phyloP scores from a whole-genome alignment of 2,329 filamentous ascomycete genomes.

The Phyllosticta ampelicida region DNA sequence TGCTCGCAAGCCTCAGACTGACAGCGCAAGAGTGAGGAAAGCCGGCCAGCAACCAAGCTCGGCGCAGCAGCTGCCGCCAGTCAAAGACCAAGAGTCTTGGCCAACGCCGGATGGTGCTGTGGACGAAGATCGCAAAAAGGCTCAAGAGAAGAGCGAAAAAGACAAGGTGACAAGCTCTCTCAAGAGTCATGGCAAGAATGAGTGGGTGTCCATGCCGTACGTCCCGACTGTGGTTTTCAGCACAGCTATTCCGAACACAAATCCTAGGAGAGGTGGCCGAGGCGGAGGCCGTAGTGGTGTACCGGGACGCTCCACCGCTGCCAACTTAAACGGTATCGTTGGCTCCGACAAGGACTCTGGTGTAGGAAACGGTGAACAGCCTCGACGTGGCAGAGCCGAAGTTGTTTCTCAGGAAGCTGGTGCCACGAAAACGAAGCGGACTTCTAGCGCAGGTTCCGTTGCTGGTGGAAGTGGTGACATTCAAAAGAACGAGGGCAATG shows the following conservation, averaged over 20 bases:
- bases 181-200: slow-evolving; percentile 57
- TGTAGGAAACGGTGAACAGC: slow-evolving; percentile 19
- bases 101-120: slow-evolving; percentile 76
- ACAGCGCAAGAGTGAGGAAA: neutral
- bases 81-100: slow-evolving; percentile 72
- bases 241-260: slow-evolving; percentile 57
- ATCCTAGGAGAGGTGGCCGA: slow-evolving; percentile 30
- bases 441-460: slow-evolving; percentile 22
- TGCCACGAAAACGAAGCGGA: slow-evolving; percentile 24
- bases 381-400: slow-evolving; percentile 24
- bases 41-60: neutral
- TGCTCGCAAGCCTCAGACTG: slow-evolving; percentile 6
- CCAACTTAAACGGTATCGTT: slow-evolving; percentile 23
- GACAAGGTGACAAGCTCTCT: slow-evolving; percentile 42
- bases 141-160: slow-evolving; percentile 50
- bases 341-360: slow-evolving; percentile 27
- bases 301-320: slow-evolving; percentile 30
- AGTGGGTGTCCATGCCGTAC: slow-evolving; percentile 76
- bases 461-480: slow-evolving; percentile 16
- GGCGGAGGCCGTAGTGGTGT: slow-evolving; percentile 46
- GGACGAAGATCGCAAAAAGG: slow-evolving; percentile 66
- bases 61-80: slow-evolving; percentile 41
- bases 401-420: slow-evolving; percentile 20
- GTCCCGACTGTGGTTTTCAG: slow-evolving; percentile 79
- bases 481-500: slow-evolving; percentile 14